Percentiles rank a stretch among this genome's conserved stretches.
phyloP scores from a whole-genome alignment of 2,329 filamentous ascomycete species.

The Scytalidium sp. region DNA sequence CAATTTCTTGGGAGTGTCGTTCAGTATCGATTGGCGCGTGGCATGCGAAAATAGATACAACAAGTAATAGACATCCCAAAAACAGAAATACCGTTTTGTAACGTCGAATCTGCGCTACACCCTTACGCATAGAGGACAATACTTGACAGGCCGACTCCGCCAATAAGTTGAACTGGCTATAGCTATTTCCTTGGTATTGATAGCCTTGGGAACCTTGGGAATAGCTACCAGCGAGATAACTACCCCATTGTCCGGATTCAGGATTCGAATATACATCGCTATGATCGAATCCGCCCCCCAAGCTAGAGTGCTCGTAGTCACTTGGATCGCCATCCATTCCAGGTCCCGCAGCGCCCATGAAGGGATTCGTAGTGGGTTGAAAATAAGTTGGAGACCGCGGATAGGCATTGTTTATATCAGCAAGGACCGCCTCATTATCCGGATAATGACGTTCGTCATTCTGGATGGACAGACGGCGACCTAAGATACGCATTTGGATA shows the following conservation, averaged over 20 bases:
- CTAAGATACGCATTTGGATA: background rate
- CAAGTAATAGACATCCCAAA: background rate
- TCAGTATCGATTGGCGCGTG: background rate
- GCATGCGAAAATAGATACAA: background rate
- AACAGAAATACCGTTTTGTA: background rate
- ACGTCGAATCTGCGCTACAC: background rate
- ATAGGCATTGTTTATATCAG: background rate
- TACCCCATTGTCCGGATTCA: conserved; percentile 39
- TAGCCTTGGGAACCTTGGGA: background rate
- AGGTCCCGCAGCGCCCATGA: background rate
- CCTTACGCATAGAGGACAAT: background rate
- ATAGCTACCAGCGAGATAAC: background rate
- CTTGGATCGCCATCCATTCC: background rate
- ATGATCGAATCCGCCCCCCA: conserved; percentile 34
- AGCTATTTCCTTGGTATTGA: background rate
- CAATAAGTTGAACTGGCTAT: background rate
- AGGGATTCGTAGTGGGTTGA: background rate
- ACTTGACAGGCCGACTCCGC: background rate
- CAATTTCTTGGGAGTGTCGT: background rate
- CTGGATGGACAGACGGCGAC: background rate
- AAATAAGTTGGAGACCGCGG: background rate
- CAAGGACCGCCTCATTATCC: background rate
- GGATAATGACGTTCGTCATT: background rate
- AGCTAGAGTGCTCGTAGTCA: background rate
- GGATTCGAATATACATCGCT: conserved; percentile 58